phyloP scores from a whole-genome alignment of 345 rosid species.

The Zanthoxylum bungeanum region DNA sequence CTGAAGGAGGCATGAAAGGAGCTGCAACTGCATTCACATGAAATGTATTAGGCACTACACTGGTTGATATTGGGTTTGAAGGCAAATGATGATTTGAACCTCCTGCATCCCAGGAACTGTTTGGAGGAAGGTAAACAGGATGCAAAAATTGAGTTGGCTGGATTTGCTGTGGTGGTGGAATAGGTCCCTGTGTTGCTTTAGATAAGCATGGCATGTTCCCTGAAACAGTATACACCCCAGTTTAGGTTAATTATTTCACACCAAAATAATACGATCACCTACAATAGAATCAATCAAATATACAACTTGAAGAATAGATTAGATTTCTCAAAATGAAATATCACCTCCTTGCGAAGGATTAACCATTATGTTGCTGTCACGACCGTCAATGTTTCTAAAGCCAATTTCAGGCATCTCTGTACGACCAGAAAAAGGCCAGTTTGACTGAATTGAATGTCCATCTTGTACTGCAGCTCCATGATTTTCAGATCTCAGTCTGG shows the following conservation, averaged over 20 bases:
- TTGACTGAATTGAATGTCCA: constrained; percentile 49
- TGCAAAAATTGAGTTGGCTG: constrained; percentile 68
- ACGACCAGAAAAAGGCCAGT: constrained; percentile 47
- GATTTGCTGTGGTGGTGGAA: constrained; percentile 64
- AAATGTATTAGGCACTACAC: constrained; percentile 43
- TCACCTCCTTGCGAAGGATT: constrained; percentile 59
- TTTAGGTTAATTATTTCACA: constrained; percentile 34
- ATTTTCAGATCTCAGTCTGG: constrained; percentile 51
- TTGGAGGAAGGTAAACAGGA: constrained; percentile 62
- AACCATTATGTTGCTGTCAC: constrained; percentile 19
- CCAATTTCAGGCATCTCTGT: constrained; percentile 35
- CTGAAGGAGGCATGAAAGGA: constrained; percentile 68
- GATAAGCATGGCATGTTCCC: constrained; percentile 59
- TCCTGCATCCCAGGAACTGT: constrained; percentile 76
- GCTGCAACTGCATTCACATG: constrained; percentile 51
- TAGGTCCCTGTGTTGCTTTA: constrained; percentile 49
- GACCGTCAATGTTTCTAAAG: constrained; percentile 23
- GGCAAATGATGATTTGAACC: constrained; percentile 55
- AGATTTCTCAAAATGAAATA: background rate
- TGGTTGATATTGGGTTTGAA: constrained; percentile 51
- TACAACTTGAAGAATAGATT: constrained; percentile 7
- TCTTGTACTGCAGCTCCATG: constrained; percentile 38
- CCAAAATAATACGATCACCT: constrained; percentile 32
- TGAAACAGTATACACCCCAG: constrained; percentile 39
- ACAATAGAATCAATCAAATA: constrained; percentile 21